Evolutionary conservation across 179 eudicot genomes (phyloP), one percentile per base, ranked within the genome.

Genomic region (Silene vulgaris): DNA sequence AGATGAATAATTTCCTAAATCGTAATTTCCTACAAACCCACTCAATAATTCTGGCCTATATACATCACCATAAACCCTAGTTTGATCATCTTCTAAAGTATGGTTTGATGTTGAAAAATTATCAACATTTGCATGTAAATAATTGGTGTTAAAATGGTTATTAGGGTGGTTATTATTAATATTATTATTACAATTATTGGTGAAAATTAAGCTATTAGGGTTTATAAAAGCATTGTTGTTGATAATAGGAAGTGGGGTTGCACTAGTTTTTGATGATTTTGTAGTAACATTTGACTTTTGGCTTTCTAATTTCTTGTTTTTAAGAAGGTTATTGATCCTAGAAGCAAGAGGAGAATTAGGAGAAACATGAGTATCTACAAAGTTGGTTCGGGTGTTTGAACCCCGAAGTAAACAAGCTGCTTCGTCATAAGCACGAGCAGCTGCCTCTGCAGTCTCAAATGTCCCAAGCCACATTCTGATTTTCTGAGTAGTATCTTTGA

Each of bases 391-490:
- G 0, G 97, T 90, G 19, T 92, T 89, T 4, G 91, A 82, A 0
- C 97, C 97, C 32, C 97, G 86, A 3, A 92, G 90, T 16, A 92
- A 90, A 29, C 90, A 89, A 1, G 97, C 97, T 9, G 97, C 97
- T 72, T 92, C 93, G 66, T 92, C 97, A 14, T 92, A 92, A 20
- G 97, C 93, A 37, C 90, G 88, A 52, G 97, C 97, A 16, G 97
- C 96, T 37, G 89, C 97, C 71, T 92, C 97, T 0, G 97, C 97
- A 0, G 93, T 90, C 81, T 92, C 90, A 37, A 88, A 92, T 3
- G 97, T 92, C 3, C 97, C 97, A 23, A 92, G 93, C 97, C 97
- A 92, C 96, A 92, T 90, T 72, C 97, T 79, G 14, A 92, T 92
- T 86, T 92, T 92, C 76, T 92, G 96, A 2, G 97, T 89, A 2